Base-by-base conservation (phyloP, 257 asterid genomes). In the Fraxinus cuspidata region DNA sequence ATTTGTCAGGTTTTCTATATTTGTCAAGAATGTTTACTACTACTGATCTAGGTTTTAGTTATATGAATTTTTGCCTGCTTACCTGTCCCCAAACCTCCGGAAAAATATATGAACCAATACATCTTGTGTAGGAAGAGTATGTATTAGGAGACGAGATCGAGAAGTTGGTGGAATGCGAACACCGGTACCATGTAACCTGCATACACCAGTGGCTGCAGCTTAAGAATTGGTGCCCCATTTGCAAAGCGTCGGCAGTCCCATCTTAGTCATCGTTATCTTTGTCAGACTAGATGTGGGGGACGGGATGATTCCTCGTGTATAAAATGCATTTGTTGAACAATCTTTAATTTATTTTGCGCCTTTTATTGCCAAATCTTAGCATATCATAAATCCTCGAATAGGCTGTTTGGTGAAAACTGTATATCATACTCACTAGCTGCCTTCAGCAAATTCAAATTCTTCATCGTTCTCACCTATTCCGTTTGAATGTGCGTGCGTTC, bases 1-100 rank as follows among this genome's bases (percentile, higher is more conserved):
- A 86, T 95, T 74, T 95, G 99, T 76, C 99, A 95, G 97, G 99
- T 95, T 27, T 4, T 27, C 69, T 63, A 63, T 23, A 63, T 63
- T 25, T 10, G 3, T 25, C 29, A 10, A 63, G n/a, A 72, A 25
- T 15, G 10, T 72, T 25, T 71, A 71, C 32, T 13, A 0, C 9
- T 11, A 3, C 56, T 23, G 60, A 18, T 40, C 21, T 71, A 28
- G 1, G 60, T 71, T 70, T 69, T n/a, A 12, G 18, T 70, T 42
- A 5, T 42, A 5, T 70, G 44, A 31, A 7, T 19, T 7, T 32
- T 21, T 70, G 73, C 47, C 9, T 35, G 31, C 73, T 35, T 19
- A 12, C 29, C 53, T 42, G 16, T 18, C 28, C 19, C 7, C 9
- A 3, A 15, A 16, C 23, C 38, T 29, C 21, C 15, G 0, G n/a